Evolutionary conservation across 768 basidiomycete genomes (phyloP).

Genomic region (Psilocybe cyanescens): DNA sequence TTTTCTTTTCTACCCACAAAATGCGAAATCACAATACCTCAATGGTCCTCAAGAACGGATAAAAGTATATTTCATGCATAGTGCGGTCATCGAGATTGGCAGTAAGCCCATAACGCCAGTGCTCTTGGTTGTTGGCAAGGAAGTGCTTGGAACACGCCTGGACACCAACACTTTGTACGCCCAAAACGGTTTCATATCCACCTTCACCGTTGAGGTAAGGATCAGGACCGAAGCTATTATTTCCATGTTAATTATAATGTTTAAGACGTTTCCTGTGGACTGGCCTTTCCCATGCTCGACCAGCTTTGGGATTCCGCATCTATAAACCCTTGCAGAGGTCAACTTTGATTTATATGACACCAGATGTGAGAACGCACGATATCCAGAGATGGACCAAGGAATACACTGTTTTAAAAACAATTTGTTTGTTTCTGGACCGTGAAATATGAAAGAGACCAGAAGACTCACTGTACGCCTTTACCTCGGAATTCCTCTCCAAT

Average conservation of each 20-base stretch:
- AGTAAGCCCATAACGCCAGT: conserved; percentile 49
- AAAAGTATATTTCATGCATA: conserved; percentile 54
- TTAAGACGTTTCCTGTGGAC: neutral
- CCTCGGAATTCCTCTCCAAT: conserved; percentile 71
- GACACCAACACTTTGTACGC: conserved; percentile 63
- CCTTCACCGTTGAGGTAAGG: conserved; percentile 68
- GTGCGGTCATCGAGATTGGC: conserved; percentile 63
- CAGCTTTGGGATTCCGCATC: conserved; percentile 57
- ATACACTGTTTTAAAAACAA: conserved; percentile 34
- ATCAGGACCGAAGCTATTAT: conserved; percentile 54
- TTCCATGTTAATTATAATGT: neutral
- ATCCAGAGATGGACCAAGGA: conserved; percentile 58
- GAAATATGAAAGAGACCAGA: neutral
- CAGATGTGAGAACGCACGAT: conserved; percentile 39
- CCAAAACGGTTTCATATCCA: conserved; percentile 59
- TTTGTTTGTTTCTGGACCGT: neutral
- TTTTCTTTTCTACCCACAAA: neutral
- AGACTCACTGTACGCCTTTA: conserved; percentile 59
- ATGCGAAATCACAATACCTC: conserved; percentile 34
- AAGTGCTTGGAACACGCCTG: conserved; percentile 63
- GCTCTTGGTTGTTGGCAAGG: conserved; percentile 54
- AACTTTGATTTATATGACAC: neutral
- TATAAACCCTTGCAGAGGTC: conserved; percentile 13
- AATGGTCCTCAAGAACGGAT: conserved; percentile 52
- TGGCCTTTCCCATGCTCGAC: conserved; percentile 53